These are phyloP conservation scores for Dactylellina leptospora DNA, from an alignment of 2,329 filamentous ascomycete species.

Conservation along the genomic window DNA sequence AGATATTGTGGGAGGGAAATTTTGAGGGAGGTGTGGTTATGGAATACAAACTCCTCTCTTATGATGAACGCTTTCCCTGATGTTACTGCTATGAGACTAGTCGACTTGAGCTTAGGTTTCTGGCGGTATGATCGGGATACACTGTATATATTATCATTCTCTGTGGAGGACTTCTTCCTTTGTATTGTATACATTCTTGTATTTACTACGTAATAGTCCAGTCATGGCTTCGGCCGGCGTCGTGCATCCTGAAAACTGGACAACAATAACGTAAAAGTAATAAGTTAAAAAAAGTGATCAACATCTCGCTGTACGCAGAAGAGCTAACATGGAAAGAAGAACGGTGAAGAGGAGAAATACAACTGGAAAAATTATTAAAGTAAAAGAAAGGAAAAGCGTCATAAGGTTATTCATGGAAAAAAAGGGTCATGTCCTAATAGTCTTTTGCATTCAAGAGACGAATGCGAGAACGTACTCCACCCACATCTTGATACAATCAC, in stretches of 20 bases:
- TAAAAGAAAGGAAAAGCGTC: no score
- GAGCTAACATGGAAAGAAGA: background rate
- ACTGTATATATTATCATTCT: conserved; percentile 51
- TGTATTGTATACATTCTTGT: conserved; percentile 30
- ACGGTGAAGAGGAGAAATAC: background rate
- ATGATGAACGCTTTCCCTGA: conserved; percentile 7
- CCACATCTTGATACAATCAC: background rate
- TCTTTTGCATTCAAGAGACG: no score
- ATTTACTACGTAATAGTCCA: conserved; percentile 49
- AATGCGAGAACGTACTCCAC: background rate
- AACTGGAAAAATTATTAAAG: background rate
- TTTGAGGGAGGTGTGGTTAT: background rate
- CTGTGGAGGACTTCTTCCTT: background rate
- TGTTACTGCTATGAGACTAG: background rate
- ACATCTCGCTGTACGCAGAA: no score
- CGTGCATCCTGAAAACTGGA: background rate
- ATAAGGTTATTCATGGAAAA: no score
- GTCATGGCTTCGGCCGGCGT: conserved; percentile 27
- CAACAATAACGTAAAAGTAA: background rate
- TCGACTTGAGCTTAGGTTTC: background rate
- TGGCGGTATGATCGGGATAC: conserved; percentile 2
- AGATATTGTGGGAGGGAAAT: background rate
- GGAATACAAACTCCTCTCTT: conserved; percentile 39
- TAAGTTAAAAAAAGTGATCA: background rate
- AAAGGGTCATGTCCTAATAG: no score